A percentile compares a stretch with the other conserved stretches of the same genome.
These are phyloP conservation scores for Tylopilus rubrobrunneus DNA, from an alignment of 768 basidiomycete genomes.

Conservation along the genomic window DNA sequence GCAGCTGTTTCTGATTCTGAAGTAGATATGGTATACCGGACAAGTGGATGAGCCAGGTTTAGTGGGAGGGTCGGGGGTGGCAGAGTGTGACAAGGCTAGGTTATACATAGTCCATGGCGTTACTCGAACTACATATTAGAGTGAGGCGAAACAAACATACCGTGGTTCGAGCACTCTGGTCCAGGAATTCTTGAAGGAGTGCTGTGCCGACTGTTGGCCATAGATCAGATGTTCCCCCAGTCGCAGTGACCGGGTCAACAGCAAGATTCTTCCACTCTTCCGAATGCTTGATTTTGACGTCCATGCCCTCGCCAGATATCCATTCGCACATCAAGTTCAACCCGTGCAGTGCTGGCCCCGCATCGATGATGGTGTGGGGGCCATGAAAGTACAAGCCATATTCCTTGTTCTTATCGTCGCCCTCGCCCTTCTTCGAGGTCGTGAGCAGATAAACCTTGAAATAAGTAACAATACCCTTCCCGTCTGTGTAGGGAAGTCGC, in stretches of 20 bases:
- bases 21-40: background rate
- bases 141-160: no score
- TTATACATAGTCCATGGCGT: no score
- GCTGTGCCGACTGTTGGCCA: constrained; percentile 1
- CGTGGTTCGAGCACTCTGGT: background rate
- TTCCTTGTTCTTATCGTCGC: background rate
- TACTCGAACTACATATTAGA: no score
- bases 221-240: constrained; percentile 9
- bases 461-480: background rate
- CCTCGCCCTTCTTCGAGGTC: constrained; percentile 1
- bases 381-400: constrained; percentile 24
- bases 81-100: constrained; percentile 8
- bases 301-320: constrained; percentile 16
- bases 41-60: constrained; percentile 5
- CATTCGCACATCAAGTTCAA: constrained; percentile 23
- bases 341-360: constrained; percentile 17
- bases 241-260: constrained; percentile 23
- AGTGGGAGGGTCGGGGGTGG: constrained; percentile 5
- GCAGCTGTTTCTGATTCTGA: constrained; percentile 11
- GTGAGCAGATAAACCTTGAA: constrained; percentile 12
- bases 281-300: constrained; percentile 4
- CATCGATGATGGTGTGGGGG: constrained; percentile 22
- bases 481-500: constrained; percentile 16
- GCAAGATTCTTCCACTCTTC: constrained; percentile 28
- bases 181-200: constrained; percentile 13